Evolutionary conservation across 495 filamentous ascomycete species (phyloP).

Genomic region (Hyaloscypha bicolor): DNA sequence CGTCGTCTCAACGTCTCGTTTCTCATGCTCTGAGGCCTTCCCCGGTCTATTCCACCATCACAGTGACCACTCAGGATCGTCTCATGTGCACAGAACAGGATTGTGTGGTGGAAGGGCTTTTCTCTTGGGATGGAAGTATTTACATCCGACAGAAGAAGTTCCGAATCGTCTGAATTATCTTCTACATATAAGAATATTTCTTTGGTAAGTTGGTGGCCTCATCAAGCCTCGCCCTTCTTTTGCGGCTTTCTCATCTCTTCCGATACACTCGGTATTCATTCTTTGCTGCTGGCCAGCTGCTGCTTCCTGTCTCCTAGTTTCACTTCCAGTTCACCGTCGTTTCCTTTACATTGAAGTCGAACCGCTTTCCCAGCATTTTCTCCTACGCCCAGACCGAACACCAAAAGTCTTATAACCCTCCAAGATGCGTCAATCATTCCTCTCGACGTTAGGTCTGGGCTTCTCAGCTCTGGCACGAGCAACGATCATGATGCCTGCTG

Average conservation of each 20-base stretch:
- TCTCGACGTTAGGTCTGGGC: not conserved
- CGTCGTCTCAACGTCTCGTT: conserved; percentile 11
- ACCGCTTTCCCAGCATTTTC: not conserved
- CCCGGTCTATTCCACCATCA: not conserved
- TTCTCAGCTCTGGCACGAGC: conserved; percentile 7
- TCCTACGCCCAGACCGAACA: not conserved
- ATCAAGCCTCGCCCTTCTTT: conserved; percentile 4
- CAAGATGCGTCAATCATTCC: conserved; percentile 9
- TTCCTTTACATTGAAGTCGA: not conserved
- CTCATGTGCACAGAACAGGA: conserved; percentile 1
- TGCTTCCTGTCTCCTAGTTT: conserved; percentile 8
- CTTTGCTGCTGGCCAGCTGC: conserved; percentile 23
- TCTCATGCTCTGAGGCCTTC: not conserved
- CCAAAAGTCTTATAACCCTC: not conserved
- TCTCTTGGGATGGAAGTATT: not conserved
- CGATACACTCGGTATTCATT: conserved; percentile 18
- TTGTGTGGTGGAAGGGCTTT: not conserved
- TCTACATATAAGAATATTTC: conserved; percentile 4
- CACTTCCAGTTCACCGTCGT: conserved; percentile 8
- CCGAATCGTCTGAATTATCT: conserved; percentile 10
- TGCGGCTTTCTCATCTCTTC: not conserved
- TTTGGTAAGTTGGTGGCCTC: not conserved
- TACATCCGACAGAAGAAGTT: conserved; percentile 12
- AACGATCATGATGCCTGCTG: conserved; percentile 3
- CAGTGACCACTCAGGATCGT: conserved; percentile 8